phyloP scores from a whole-genome alignment of 2,329 filamentous ascomycete species.

The Hyphodiscus sp. region DNA sequence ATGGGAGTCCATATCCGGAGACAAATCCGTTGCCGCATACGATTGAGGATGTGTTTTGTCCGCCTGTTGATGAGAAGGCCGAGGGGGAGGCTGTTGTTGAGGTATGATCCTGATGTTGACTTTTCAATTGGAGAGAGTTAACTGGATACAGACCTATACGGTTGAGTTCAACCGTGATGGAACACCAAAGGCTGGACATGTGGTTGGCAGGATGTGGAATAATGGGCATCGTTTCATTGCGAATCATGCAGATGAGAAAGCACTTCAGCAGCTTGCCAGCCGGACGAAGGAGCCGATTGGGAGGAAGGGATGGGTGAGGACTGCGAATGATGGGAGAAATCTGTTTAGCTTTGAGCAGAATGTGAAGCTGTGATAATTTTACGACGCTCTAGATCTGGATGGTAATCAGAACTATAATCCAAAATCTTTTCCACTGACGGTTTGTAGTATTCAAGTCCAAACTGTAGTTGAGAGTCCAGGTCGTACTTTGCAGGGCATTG shows the following conservation, averaged over 20 bases:
- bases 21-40: conserved; percentile 40
- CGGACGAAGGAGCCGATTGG: conserved; percentile 42
- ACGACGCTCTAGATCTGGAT: too few relatives aligned
- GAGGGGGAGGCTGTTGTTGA: conserved; percentile 47
- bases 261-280: conserved; percentile 39
- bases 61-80: conserved; percentile 35
- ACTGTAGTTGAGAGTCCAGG: too few relatives aligned
- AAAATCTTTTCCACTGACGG: too few relatives aligned
- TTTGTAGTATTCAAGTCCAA: too few relatives aligned
- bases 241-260: conserved; percentile 46
- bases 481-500: too few relatives aligned
- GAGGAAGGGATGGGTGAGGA: conserved; percentile 38
- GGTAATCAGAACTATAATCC: too few relatives aligned
- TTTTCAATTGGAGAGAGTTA: too few relatives aligned
- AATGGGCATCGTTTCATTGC: conserved; percentile 47
- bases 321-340: conserved; percentile 31
- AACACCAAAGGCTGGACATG: conserved; percentile 39
- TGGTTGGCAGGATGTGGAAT: conserved; percentile 44
- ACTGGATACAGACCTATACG: conserved; percentile 47
- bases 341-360: conserved; percentile 29
- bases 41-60: conserved; percentile 32
- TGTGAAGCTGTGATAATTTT: conserved; percentile 10
- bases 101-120: conserved; percentile 29
- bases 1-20: conserved; percentile 37
- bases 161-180: conserved; percentile 49